Evolutionary conservation across 495 filamentous ascomycete species (phyloP).

Genomic region (Massariosphaeria phaeospora): DNA sequence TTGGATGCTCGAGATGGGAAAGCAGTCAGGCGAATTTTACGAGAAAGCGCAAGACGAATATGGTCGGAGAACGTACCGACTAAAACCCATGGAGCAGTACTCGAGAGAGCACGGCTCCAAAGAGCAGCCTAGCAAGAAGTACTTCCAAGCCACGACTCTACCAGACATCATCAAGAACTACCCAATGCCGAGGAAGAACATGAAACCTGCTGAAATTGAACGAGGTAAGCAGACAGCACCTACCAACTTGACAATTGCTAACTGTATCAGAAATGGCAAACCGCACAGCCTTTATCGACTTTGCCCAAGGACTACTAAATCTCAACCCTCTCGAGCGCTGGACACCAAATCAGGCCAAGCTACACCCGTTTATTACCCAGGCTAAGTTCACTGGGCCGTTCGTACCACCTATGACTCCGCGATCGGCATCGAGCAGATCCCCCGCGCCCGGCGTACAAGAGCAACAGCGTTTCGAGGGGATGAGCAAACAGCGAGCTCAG

Average conservation of each 20-base stretch:
- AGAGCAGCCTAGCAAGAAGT: constrained; percentile 99
- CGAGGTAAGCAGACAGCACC: constrained; percentile 62
- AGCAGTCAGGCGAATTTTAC: constrained; percentile 96
- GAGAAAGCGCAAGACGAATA: constrained; percentile 92
- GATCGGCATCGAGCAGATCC: constrained; percentile 74
- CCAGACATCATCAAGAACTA: constrained; percentile 97
- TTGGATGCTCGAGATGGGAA: constrained; percentile 99
- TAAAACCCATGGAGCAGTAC: constrained; percentile 97
- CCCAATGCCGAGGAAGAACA: constrained; percentile 97
- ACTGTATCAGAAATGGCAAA: constrained; percentile 82
- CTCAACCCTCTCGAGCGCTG: constrained; percentile 96
- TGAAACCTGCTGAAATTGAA: constrained; percentile 96
- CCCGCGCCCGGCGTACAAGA: constrained; percentile 96
- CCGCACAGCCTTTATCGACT: constrained; percentile 97
- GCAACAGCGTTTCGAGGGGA: constrained; percentile 86
- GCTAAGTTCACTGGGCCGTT: constrained; percentile 95
- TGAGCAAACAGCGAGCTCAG: constrained; percentile 79
- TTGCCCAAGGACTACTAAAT: constrained; percentile 88
- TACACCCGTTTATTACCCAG: constrained; percentile 98
- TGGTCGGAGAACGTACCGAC: constrained; percentile 78
- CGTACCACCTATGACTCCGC: constrained; percentile 95
- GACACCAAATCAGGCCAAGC: constrained; percentile 95
- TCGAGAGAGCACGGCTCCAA: constrained; percentile 91
- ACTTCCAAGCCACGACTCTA: constrained; percentile 88
- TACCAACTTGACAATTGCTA: too few relatives aligned